phyloP scores from a whole-genome alignment of 2,329 filamentous ascomycete species.

The Penicillium decumbens region DNA sequence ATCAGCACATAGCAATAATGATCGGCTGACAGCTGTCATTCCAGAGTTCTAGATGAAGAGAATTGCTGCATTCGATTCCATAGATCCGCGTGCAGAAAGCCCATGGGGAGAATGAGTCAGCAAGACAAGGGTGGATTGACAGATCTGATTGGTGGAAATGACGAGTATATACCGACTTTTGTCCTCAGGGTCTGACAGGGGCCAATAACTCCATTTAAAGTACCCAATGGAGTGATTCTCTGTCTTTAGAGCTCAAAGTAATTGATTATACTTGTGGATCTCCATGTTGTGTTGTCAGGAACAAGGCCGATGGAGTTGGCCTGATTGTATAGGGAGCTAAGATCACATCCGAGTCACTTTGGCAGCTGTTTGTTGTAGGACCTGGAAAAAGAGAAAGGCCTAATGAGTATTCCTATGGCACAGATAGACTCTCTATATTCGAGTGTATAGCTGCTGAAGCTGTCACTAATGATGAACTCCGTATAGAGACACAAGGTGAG shows the following conservation, averaged over 20 bases:
- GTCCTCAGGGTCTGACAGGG: neutral
- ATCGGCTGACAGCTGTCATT: neutral
- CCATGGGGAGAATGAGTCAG: neutral
- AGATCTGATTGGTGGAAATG: neutral
- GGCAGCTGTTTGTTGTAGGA: neutral
- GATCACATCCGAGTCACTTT: neutral
- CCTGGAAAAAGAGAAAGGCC: neutral
- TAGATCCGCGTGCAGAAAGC: neutral
- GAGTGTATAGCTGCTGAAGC: neutral
- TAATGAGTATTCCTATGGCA: neutral
- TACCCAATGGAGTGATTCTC: neutral
- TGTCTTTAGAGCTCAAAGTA: neutral
- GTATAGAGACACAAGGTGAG: neutral
- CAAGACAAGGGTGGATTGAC: neutral
- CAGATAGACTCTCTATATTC: neutral
- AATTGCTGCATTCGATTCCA: neutral
- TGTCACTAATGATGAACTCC: neutral
- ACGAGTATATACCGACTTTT: neutral
- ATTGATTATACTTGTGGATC: neutral
- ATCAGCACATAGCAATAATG: neutral
- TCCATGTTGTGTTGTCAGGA: neutral
- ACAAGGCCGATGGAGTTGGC: neutral
- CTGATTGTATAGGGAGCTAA: neutral
- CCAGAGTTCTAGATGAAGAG: neutral
- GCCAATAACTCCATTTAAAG: neutral